Evolutionary conservation across 1,284 basidiomycete genomes (phyloP).

Genomic region (Microbotryomycetes sp.): DNA sequence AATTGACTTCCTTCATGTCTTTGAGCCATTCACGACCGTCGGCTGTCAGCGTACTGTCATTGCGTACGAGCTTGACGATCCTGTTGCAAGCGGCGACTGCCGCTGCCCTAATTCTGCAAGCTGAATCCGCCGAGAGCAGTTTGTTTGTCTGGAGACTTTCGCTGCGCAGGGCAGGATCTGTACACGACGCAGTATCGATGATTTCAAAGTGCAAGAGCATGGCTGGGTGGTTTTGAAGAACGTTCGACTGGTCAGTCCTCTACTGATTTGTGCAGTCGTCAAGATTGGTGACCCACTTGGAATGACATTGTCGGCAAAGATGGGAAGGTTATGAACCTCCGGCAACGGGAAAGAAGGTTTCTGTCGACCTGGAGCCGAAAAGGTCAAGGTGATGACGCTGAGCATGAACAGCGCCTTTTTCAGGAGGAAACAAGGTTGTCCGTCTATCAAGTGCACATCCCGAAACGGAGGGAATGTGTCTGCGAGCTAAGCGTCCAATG

Average conservation of each 20-base stretch:
- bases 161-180: neutral
- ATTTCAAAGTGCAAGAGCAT: constrained; percentile 13
- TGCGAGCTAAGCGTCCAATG: constrained; percentile 50
- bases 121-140: constrained; percentile 26
- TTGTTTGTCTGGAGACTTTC: neutral
- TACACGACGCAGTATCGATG: neutral
- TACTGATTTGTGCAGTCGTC: neutral
- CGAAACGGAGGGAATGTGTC: constrained; percentile 64
- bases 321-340: constrained; percentile 54
- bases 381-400: constrained; percentile 58
- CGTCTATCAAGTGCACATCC: constrained; percentile 60
- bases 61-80: constrained; percentile 51
- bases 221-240: neutral
- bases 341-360: constrained; percentile 40
- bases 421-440: constrained; percentile 60
- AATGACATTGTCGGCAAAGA: constrained; percentile 79
- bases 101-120: constrained; percentile 68
- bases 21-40: constrained; percentile 33
- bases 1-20: constrained; percentile 2
- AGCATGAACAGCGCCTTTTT: constrained; percentile 81
- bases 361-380: constrained; percentile 39
- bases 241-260: neutral
- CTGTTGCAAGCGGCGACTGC: constrained; percentile 66
- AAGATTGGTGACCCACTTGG: constrained; percentile 42
- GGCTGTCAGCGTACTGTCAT: constrained; percentile 30